A percentile compares a stretch with the other conserved stretches of the same genome.
These are phyloP conservation scores for Rhodotorula mucilaginosa DNA, from an alignment of 1,284 basidiomycete species.

Conservation along the genomic window DNA sequence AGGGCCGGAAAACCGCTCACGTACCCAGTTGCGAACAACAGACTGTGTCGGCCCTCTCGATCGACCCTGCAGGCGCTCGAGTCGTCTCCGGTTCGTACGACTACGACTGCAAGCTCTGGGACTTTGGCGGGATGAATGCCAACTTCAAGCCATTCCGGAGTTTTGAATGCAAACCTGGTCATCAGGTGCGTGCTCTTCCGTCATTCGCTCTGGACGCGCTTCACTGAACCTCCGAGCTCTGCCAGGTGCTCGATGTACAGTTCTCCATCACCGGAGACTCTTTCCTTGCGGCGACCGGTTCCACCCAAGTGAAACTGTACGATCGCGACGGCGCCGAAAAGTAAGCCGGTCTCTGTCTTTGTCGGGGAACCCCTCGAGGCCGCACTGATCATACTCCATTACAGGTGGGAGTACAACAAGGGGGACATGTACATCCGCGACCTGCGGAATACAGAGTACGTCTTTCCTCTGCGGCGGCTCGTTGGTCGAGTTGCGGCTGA, in stretches of 20 bases:
- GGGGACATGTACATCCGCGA: conserved; percentile 98
- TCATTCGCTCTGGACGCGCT: neutral
- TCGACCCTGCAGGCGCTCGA: conserved; percentile 91
- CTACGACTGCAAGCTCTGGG: conserved; percentile 97
- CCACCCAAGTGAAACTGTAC: conserved; percentile 81
- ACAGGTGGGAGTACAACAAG: conserved; percentile 80
- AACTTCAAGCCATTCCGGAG: conserved; percentile 84
- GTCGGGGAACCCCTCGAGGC: too few relatives aligned
- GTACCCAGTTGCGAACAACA: conserved; percentile 35
- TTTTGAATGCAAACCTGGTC: conserved; percentile 89
- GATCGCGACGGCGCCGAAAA: conserved; percentile 83
- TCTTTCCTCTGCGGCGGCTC: neutral
- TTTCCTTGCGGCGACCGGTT: conserved; percentile 83
- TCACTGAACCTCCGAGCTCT: neutral
- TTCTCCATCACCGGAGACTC: conserved; percentile 81
- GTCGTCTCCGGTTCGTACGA: conserved; percentile 90
- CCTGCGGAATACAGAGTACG: conserved; percentile 89
- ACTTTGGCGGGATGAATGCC: conserved; percentile 94
- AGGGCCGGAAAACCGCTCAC: neutral
- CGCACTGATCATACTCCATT: neutral
- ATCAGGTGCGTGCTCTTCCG: conserved; percentile 66
- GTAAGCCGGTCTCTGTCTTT: conserved; percentile 56
- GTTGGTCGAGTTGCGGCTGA: neutral
- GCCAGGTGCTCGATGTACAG: conserved; percentile 79
- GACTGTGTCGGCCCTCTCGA: conserved; percentile 82